Base-by-base conservation (phyloP, 2,329 filamentous ascomycete species). In the Paraconiothyrium sp. region DNA sequence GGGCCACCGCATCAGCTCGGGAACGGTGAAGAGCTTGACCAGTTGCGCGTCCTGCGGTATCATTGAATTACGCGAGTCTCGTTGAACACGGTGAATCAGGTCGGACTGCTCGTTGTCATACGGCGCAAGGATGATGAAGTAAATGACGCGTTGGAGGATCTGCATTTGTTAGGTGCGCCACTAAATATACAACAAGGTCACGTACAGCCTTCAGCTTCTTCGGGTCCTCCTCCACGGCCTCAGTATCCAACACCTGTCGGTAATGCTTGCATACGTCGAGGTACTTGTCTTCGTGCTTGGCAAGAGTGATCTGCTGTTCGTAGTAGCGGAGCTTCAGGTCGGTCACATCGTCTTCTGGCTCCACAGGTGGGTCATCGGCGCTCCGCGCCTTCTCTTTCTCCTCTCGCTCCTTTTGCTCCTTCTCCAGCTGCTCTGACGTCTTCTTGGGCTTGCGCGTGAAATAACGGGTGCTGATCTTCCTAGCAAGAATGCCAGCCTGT, bases 101-200 rank as follows among this genome's bases (percentile, higher is more conserved):
- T 99, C 95, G 71, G 94, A 95, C 79, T 99, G 95, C 80, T 99
- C 95, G 80, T 99, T 99, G 83, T 99, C 94, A 81, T 98, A 93
- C 8, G 95, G 94, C 8, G 95, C 92, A 55, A 99, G 91, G 68
- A 98, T 95, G 78, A 97, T 89, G 80, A 97, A 99, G 86, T 97
- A 98, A 81, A 98, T 94, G 78, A 98, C 93, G 74, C 95, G 89
- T 83, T 97, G 93, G 47, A 99, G 87, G 20, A 93, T 89, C 93
- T 96, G 65, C 1, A 10, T 30, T 47, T 52, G 54, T 72, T 60
- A 76, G 68, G 32, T 10, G 30, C 48, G 9, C 27, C 27, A 16
- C 6, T 9, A 11, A 1, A 22, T 39, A 47, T 34, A 44, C 4
- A 22, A 56, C 16, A n/a, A 43, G 16, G 13, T 16, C 48, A 80